Evolutionary conservation across 306 rosid genomes (phyloP), one percentile per base, ranked within the genome.

Genomic region (Cucurbita ficifolia): DNA sequence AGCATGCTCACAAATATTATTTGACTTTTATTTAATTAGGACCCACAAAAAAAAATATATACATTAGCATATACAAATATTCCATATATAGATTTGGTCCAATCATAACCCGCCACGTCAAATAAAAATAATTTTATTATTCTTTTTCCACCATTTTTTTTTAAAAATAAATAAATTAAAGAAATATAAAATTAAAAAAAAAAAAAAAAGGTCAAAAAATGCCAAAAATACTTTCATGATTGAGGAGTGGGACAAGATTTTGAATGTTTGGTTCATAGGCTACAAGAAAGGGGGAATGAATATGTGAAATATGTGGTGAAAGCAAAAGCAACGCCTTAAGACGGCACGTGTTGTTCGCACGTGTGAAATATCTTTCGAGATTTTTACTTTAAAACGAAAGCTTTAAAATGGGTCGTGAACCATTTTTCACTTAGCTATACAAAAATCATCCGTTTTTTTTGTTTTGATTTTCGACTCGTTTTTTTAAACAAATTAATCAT

Each of bases 251-350:
- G 59, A 45, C 8, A 42, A 19, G 54, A 43, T 67, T 29, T 21
- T 67, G 53, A 45, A 67, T 67, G 72, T 67, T 67, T 45, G 72
- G 54, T 67, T 39, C 38, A 65, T 40, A 65, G 52, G 52, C 72
- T 40, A 65, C 72, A 67, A 45, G 29, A 50, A 70, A 50, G 43
- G 82, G 49, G 42, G 78, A 75, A 67, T 68, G 78, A 90, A 85
- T 48, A 48, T 75, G 80, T 75, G 88, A 82, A 85, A 60, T 77
- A 60, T 71, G 55, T 53, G 77, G 84, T 75, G 71, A 81, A 88
- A 79, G 67, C 78, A 78, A 80, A 59, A 75, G 70, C 54, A 24
- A 74, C 73, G 60, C 48, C 55, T 13, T 21, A 67, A 45, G 6
- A 2, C 22, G 73, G 18, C 55, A 22, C 73, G 73, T 24, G 73